phyloP scores from a whole-genome alignment of 768 basidiomycete genomes.

The Lentinula guzmanii region DNA sequence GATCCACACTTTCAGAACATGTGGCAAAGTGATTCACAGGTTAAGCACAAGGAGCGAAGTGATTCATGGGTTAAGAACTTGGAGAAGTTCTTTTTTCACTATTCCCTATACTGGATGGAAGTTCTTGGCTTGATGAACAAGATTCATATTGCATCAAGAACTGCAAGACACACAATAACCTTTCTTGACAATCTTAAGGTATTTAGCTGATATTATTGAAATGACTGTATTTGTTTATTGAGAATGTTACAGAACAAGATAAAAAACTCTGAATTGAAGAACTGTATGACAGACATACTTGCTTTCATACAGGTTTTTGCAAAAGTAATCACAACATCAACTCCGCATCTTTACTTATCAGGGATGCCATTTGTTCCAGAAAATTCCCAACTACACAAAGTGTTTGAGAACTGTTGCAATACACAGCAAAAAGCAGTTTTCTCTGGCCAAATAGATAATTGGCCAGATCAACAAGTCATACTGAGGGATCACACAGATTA shows the following conservation, averaged over 20 bases:
- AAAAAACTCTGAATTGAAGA: background rate
- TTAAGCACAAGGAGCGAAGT: no score
- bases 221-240: background rate
- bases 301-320: constrained; percentile 1
- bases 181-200: background rate
- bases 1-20: background rate
- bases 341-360: constrained; percentile 20
- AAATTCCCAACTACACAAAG: constrained; percentile 9
- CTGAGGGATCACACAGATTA: no score
- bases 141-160: background rate
- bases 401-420: background rate
- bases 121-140: background rate
- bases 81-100: background rate
- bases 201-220: background rate
- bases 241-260: background rate
- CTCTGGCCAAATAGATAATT: background rate
- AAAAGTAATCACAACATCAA: constrained; percentile 5
- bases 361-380: constrained; percentile 16
- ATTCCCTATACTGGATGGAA: background rate
- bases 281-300: background rate
- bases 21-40: no score
- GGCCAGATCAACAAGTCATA: background rate
- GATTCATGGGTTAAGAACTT: background rate
- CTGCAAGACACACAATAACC: no score
- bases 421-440: background rate